These are phyloP conservation scores for Mrakia blollopis DNA, from an alignment of 768 basidiomycete species.

Conservation along the genomic window DNA sequence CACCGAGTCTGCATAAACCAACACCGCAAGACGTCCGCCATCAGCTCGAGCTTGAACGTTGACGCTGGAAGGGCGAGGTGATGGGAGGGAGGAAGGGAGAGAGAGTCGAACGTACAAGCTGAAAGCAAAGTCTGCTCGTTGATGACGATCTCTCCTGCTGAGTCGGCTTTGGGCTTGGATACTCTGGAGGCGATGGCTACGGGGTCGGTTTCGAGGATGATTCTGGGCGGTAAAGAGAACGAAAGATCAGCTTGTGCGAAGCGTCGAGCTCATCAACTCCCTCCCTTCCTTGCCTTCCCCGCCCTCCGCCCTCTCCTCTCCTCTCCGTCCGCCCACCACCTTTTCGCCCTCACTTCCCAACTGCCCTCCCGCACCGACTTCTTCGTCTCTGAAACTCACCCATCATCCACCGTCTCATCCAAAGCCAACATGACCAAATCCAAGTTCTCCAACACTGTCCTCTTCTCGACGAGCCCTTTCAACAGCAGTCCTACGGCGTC, in stretches of 20 bases:
- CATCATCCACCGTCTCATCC: conserved; percentile 97
- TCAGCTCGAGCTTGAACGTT: background rate
- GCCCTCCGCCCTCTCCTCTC: background rate
- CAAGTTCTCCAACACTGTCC: conserved; percentile 86
- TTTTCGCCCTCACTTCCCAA: background rate
- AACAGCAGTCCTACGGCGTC: conserved; percentile 83
- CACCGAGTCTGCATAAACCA: conserved; percentile 38
- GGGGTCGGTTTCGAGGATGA: conserved; percentile 94
- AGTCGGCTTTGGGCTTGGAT: conserved; percentile 83
- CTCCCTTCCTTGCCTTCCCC: background rate
- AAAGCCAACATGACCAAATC: conserved; percentile 86
- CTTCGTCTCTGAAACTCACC: conserved; percentile 56
- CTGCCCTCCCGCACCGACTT: background rate
- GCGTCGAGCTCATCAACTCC: background rate
- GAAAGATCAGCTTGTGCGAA: background rate
- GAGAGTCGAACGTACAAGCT: conserved; percentile 62
- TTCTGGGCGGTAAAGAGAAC: conserved; percentile 52
- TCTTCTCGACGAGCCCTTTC: conserved; percentile 88
- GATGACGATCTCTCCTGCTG: conserved; percentile 85
- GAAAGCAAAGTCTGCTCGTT: conserved; percentile 95
- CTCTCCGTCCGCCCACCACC: background rate
- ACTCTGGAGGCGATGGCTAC: conserved; percentile 93
- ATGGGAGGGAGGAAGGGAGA: background rate
- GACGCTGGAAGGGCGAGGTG: background rate
- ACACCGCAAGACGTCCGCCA: background rate